These are phyloP conservation scores for Boletus fagicola DNA, from an alignment of 768 basidiomycete genomes.

Conservation along the genomic window DNA sequence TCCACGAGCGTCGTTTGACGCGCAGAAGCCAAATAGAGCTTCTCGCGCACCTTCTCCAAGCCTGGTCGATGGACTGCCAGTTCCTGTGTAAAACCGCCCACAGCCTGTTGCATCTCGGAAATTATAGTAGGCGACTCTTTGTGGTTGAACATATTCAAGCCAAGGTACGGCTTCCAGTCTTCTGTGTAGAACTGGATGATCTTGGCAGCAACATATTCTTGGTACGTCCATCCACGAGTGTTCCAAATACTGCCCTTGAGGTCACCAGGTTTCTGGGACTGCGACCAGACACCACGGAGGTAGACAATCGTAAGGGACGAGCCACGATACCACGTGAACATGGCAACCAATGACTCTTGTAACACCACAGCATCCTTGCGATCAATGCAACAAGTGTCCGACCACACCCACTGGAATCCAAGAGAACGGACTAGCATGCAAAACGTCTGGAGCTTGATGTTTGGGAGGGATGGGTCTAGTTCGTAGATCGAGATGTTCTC, in stretches of 20 bases:
- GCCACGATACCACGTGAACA: slow-evolving; percentile 16
- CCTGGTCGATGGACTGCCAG: slow-evolving; percentile 6
- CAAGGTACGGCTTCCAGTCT: slow-evolving; percentile 14
- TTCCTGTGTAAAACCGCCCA: background rate
- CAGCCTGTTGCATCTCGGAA: slow-evolving; percentile 8
- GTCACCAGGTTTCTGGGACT: background rate
- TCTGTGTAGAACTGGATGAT: slow-evolving; percentile 15
- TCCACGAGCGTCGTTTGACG: slow-evolving; percentile 10
- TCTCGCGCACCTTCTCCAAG: slow-evolving; percentile 16
- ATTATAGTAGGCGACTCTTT: slow-evolving; percentile 6
- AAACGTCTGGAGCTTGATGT: slow-evolving; percentile 10
- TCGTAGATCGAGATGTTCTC: slow-evolving; percentile 7
- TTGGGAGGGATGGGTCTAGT: background rate
- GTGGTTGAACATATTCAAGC: slow-evolving; percentile 1
- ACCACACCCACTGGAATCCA: slow-evolving; percentile 17
- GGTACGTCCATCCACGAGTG: slow-evolving; percentile 11
- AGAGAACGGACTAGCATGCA: background rate
- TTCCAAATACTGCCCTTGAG: slow-evolving; percentile 15
- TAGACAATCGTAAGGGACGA: slow-evolving; percentile 13
- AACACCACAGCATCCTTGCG: background rate
- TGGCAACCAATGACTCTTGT: slow-evolving; percentile 17
- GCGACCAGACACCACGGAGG: slow-evolving; percentile 7
- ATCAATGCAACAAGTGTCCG: slow-evolving; percentile 15
- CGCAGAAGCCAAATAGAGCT: slow-evolving; percentile 13
- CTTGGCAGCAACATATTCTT: slow-evolving; percentile 15